Conservation (phyloP, 2,329 filamentous ascomycete genomes). For the Penicillium brasilianum region DNA sequence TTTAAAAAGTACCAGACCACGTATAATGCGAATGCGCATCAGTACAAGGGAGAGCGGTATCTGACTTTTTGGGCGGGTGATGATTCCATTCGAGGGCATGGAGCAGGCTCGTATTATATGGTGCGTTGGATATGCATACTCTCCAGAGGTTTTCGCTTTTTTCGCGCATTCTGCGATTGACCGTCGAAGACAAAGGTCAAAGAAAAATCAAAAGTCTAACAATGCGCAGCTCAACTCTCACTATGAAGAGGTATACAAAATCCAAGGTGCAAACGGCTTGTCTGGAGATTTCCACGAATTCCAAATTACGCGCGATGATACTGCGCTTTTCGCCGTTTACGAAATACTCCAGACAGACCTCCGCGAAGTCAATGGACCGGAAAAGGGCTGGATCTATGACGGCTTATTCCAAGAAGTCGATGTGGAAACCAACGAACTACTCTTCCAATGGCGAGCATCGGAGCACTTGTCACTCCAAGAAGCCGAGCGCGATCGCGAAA, state of each 20-base stretch:
- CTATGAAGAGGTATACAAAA: slow-evolving; percentile 43
- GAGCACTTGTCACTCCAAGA: slow-evolving; percentile 47
- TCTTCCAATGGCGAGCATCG: slow-evolving; percentile 56
- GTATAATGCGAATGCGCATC: slow-evolving; percentile 54
- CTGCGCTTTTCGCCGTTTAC: slow-evolving; percentile 51
- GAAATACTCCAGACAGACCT: slow-evolving; percentile 47
- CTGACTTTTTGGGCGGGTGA: slow-evolving; percentile 58
- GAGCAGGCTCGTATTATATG: slow-evolving; percentile 55
- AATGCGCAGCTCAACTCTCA: slow-evolving; percentile 35
- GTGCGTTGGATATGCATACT: slow-evolving; percentile 26
- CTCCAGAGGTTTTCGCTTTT: too few species aligned
- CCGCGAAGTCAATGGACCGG: slow-evolving; percentile 40
- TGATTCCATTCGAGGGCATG: slow-evolving; percentile 52
- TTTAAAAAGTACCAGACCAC: slow-evolving; percentile 46
- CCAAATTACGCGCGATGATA: slow-evolving; percentile 49
- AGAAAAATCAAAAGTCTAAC: background rate
- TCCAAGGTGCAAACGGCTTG: slow-evolving; percentile 45
- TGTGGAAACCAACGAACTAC: slow-evolving; percentile 49
- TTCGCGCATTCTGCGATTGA: too few species aligned
- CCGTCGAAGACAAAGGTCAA: background rate
- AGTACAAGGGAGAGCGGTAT: slow-evolving; percentile 51
- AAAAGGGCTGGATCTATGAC: slow-evolving; percentile 49
- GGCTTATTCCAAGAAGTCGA: slow-evolving; percentile 54
- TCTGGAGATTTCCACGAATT: slow-evolving; percentile 53
- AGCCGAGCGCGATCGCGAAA: slow-evolving; percentile 25